Conservation (phyloP, 345 rosid genomes). For the Bruguiera gymnorhiza region DNA sequence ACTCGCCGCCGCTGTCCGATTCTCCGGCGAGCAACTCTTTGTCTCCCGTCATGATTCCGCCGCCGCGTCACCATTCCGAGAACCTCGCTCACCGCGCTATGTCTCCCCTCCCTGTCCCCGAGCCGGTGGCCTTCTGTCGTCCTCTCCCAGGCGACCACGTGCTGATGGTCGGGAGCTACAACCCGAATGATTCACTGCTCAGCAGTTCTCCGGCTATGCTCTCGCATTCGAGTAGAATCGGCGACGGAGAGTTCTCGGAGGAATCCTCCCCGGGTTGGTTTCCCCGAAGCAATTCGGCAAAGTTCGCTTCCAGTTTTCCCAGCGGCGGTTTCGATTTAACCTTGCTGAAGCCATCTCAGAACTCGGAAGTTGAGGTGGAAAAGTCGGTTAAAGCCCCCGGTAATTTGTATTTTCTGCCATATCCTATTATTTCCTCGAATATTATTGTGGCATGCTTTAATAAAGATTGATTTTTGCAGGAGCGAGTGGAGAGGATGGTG, state of each 20-base stretch:
- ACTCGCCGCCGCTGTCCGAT: slow-evolving; percentile 43
- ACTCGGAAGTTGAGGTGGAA: slow-evolving; percentile 8
- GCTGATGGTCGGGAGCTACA: slow-evolving; percentile 52
- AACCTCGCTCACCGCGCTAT: slow-evolving; percentile 49
- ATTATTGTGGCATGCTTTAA: background rate
- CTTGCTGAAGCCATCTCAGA: slow-evolving; percentile 25
- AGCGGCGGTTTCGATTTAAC: slow-evolving; percentile 75
- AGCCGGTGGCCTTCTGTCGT: slow-evolving; percentile 20
- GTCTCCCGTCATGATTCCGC: slow-evolving; percentile 71
- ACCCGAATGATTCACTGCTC: slow-evolving; percentile 58
- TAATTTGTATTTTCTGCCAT: slow-evolving; percentile 10
- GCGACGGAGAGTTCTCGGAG: slow-evolving; percentile 46
- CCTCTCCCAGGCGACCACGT: slow-evolving; percentile 23
- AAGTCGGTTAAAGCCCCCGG: slow-evolving; percentile 31
- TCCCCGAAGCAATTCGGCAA: slow-evolving; percentile 50
- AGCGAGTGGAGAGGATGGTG: slow-evolving; percentile 12
- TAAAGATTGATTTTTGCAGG: slow-evolving; percentile 6
- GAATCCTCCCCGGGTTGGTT: slow-evolving; percentile 50
- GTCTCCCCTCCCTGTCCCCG: slow-evolving; percentile 54
- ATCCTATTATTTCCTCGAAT: background rate
- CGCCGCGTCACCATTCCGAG: slow-evolving; percentile 63
- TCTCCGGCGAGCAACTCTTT: slow-evolving; percentile 52
- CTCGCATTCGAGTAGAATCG: slow-evolving; percentile 29
- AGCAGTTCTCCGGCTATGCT: slow-evolving; percentile 39
- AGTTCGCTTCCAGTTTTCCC: slow-evolving; percentile 66